Percentiles rank a stretch among this genome's conserved stretches.
Evolutionary conservation across 2,329 filamentous ascomycete genomes (phyloP).

Genomic region (Fusarium sp.): DNA sequence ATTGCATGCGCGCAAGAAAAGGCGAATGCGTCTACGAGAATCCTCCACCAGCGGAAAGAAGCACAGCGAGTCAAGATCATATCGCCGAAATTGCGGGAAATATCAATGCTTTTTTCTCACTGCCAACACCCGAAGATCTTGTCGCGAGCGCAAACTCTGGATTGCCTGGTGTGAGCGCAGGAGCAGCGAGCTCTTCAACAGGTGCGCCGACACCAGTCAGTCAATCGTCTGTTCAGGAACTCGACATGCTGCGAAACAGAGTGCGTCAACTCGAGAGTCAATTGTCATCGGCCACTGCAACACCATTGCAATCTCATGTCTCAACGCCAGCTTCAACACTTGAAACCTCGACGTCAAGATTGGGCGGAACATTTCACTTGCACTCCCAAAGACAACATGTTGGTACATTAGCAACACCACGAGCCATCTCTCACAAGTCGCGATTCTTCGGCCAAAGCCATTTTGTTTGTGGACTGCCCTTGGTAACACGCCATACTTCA

Average conservation of each 20-base stretch:
- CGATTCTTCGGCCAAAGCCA: conserved; percentile 66
- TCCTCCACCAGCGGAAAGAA: not conserved
- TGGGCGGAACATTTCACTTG: conserved; percentile 58
- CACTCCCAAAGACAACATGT: conserved; percentile 46
- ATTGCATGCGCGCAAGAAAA: conserved; percentile 52
- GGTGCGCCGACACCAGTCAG: not conserved
- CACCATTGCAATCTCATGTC: not conserved
- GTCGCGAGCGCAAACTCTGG: not conserved
- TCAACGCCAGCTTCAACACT: conserved; percentile 32
- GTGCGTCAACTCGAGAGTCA: conserved; percentile 28
- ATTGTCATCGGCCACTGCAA: not conserved
- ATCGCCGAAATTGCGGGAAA: not conserved
- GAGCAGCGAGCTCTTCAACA: not conserved
- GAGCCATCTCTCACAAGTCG: conserved; percentile 63
- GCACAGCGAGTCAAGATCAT: not conserved
- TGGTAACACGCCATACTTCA: conserved; percentile 49
- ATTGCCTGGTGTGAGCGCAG: not conserved
- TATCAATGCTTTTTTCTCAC: not conserved
- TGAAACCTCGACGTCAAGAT: conserved; percentile 45
- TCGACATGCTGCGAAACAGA: conserved; percentile 18
- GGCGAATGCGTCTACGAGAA: conserved; percentile 48
- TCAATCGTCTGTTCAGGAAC: conserved; percentile 16
- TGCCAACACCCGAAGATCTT: not conserved
- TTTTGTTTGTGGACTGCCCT: conserved; percentile 60
- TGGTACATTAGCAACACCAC: conserved; percentile 46